A percentile compares a stretch with the other conserved stretches of the same genome.
These are phyloP conservation scores for Arabidopsis thaliana DNA, from an alignment of 345 rosid species.

Conservation along the genomic window TAIR10.1 NC_003076.8:26005001-26005500, in stretches of 20 bases:
- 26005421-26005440: slow-evolving; percentile 44
- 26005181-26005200: slow-evolving; percentile 44
- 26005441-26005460: slow-evolving; percentile 46
- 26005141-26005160: slow-evolving; percentile 59
- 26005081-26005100: slow-evolving; percentile 91
- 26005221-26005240: slow-evolving; percentile 53
- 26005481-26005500: slow-evolving; percentile 44
- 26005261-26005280: slow-evolving; percentile 83
- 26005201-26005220: slow-evolving; percentile 25
- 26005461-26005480: slow-evolving; percentile 45
- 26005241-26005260: slow-evolving; percentile 53
- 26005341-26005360: slow-evolving; percentile 36
- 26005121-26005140: slow-evolving; percentile 80
- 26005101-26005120: slow-evolving; percentile 95
- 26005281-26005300: slow-evolving; percentile 66
- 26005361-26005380: slow-evolving; percentile 52
- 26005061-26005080: slow-evolving; percentile 93
- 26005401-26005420: slow-evolving; percentile 43
- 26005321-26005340: slow-evolving; percentile 80
- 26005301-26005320: slow-evolving; percentile 68
- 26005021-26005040: slow-evolving; percentile 86
- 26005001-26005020: slow-evolving; percentile 80
- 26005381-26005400: slow-evolving; percentile 52
- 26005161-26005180: slow-evolving; percentile 44
- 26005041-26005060: slow-evolving; percentile 99